Conservation (phyloP, 352 stramenopile species). For the Globisporangium paddicum region DNA sequence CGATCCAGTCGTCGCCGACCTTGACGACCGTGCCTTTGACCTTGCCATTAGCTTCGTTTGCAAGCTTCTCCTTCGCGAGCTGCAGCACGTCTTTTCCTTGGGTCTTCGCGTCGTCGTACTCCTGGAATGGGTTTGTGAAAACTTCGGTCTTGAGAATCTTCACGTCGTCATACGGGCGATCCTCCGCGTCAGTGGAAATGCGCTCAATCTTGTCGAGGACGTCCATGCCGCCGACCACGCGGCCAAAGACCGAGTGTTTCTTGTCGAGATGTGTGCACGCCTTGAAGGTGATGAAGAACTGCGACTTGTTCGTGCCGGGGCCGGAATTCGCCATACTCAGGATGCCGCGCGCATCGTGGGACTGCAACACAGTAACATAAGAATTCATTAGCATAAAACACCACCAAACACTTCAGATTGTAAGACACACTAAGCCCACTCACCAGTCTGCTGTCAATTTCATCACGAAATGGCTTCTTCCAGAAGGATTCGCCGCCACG, state of each 20-base stretch:
- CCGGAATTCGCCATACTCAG: slow-evolving; percentile 97
- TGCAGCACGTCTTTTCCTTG: slow-evolving; percentile 57
- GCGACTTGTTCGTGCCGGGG: slow-evolving; percentile 93
- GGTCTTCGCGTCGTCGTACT: slow-evolving; percentile 64
- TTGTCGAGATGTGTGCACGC: slow-evolving; percentile 95
- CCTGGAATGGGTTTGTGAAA: slow-evolving; percentile 88
- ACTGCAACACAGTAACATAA: slow-evolving; percentile 19
- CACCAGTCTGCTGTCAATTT: slow-evolving; percentile 95
- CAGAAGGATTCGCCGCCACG: slow-evolving; percentile 93
- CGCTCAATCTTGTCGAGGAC: slow-evolving; percentile 78
- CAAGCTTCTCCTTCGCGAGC: slow-evolving; percentile 43
- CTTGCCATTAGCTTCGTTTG: slow-evolving; percentile 36
- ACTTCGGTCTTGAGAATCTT: slow-evolving; percentile 76
- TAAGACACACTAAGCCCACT: slow-evolving; percentile 12
- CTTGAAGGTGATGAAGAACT: slow-evolving; percentile 99
- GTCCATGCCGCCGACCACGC: slow-evolving; percentile 90
- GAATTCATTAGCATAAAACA: not conserved
- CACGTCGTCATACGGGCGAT: slow-evolving; percentile 83
- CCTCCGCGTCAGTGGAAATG: slow-evolving; percentile 65
- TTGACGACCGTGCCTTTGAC: slow-evolving; percentile 77
- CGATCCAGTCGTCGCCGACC: slow-evolving; percentile 72
- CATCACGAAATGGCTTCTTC: slow-evolving; percentile 93
- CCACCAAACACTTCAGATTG: not conserved
- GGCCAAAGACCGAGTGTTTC: slow-evolving; percentile 97
- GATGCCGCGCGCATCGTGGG: slow-evolving; percentile 88